phyloP scores from a whole-genome alignment of 345 rosid genomes.

The Populus pruinosa region DNA sequence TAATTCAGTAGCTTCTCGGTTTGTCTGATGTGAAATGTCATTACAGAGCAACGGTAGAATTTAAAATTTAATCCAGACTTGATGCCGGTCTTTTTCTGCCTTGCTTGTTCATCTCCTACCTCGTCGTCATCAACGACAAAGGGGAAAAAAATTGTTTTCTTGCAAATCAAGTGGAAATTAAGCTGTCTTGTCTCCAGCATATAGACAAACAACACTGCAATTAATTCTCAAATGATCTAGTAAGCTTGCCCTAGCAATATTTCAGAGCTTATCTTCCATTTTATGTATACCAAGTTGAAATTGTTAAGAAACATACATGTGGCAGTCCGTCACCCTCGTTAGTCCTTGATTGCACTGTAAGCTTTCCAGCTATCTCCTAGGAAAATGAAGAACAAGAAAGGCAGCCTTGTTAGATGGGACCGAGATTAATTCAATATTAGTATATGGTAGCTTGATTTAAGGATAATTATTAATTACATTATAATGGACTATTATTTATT shows the following conservation, averaged over 20 bases:
- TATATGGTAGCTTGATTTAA: no score
- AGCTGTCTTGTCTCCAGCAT: background rate
- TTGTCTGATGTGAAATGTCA: background rate
- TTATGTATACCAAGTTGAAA: background rate
- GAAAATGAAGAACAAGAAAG: background rate
- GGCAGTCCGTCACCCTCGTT: background rate
- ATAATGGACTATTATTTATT: no score
- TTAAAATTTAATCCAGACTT: background rate
- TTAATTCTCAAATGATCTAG: background rate
- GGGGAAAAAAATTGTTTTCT: background rate
- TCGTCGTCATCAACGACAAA: background rate
- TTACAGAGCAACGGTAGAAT: background rate
- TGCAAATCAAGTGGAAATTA: background rate
- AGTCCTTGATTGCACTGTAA: background rate
- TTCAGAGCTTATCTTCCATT: background rate
- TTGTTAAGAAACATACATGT: background rate
- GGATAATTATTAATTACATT: no score
- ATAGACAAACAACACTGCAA: background rate
- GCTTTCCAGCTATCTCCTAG: background rate
- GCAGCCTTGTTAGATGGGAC: conserved; percentile 1
- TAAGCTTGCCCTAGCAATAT: background rate
- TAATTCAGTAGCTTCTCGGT: background rate
- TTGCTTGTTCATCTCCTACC: background rate
- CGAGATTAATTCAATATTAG: background rate
- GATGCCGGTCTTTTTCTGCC: no score